Evolutionary conservation across 1,139 yeast species (phyloP), one percentile per base, ranked within the genome.

Genomic region (Kluyveromyces sp.): DNA sequence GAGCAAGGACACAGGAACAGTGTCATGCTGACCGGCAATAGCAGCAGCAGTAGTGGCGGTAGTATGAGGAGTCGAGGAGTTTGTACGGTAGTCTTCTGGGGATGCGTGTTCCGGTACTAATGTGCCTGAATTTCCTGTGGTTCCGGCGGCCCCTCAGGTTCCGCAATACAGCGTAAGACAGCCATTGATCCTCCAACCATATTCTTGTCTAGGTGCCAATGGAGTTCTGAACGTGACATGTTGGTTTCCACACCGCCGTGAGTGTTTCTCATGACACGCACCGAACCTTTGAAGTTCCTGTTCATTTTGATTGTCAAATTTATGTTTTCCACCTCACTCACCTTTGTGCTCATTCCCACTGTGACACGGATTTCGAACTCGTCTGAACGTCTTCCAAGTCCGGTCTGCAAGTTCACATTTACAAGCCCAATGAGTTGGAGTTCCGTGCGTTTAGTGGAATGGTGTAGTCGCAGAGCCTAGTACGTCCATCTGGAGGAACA

Each of bases 401-500:
- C 83, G 3, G 79, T 75, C 46, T 72, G 73, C 48, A 80, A 73
- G 43, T 81, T 86, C 2, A 82, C 77, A 31, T 71, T 73, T 2
- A 88, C 73, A 7, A 80, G 60, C 0, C 92, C 94, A 25, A 75
- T 15, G 21, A 54, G 42, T 54, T 61, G 53, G 50, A 42, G 61
- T 38, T 43, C 45, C 35, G 47, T 53, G 42, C 37, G 43, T 39
- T 66, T 36, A 77, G 62, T 49, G 85, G 86, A 32, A 85, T 64
- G 4, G 76, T 71, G 60, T 92, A 92, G 27, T 76, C 69, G 74
- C 83, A 75, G 25, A 92, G 64, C 4, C 75, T 71, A 37, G 81
- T 78, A 51, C 71, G 74, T 3, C 95, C 97, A 63, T 92, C 97
- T 0, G 97, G 96, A 3, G 98, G 98, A 25, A 85, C 74, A 58